phyloP scores from a whole-genome alignment of 108 stramenopile species.

The Skeletonema tropicum region DNA sequence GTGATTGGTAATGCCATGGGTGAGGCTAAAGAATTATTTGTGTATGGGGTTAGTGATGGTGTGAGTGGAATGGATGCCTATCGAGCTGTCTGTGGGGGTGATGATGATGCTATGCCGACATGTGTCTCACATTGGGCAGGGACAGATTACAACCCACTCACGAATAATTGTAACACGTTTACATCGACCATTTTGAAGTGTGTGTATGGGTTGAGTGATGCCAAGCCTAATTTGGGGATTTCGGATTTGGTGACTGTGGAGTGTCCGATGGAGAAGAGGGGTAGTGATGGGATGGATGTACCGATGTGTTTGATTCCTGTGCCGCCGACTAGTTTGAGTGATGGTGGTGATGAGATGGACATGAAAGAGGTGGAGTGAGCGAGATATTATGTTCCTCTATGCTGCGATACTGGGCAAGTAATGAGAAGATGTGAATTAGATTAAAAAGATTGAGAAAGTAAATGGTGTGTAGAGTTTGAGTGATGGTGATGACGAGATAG shows the following conservation, averaged over 20 bases:
- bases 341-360: not conserved
- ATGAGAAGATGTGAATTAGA: too few species aligned
- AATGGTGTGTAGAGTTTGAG: too few species aligned
- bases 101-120: not conserved
- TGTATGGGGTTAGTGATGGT: conserved; percentile 33
- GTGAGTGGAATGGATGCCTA: conserved; percentile 28
- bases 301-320: conserved; percentile 37
- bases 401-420: too few species aligned
- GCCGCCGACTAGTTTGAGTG: not conserved
- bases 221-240: conserved; percentile 46
- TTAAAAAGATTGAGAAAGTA: too few species aligned
- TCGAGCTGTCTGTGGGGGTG: conserved; percentile 33
- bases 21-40: conserved; percentile 35
- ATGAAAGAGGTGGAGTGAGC: not conserved
- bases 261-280: conserved; percentile 33
- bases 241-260: conserved; percentile 42
- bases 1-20: conserved; percentile 54
- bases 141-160: conserved; percentile 49
- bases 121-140: conserved; percentile 54
- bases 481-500: too few species aligned
- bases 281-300: conserved; percentile 25
- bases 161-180: conserved; percentile 57
- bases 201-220: conserved; percentile 51
- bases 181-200: conserved; percentile 47
- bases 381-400: not conserved